Conservation (phyloP, 345 rosid species). For the Citrus reticulata region DNA sequence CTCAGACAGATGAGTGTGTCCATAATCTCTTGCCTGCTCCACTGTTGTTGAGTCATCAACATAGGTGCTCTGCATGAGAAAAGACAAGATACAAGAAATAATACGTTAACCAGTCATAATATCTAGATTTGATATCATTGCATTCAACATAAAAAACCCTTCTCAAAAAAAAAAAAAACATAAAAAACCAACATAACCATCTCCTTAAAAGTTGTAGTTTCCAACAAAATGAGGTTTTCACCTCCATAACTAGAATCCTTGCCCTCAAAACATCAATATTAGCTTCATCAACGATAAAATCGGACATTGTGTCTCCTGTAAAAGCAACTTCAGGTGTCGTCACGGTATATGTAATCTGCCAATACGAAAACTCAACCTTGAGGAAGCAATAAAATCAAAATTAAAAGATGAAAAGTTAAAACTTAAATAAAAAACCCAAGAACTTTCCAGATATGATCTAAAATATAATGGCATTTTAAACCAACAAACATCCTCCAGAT, state of each 20-base stretch:
- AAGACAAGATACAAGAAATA: background rate
- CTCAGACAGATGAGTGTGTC: constrained; percentile 88
- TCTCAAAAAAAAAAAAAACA: background rate
- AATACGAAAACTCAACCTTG: constrained; percentile 21
- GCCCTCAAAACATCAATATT: constrained; percentile 76
- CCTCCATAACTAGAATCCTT: constrained; percentile 89
- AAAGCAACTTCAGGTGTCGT: constrained; percentile 84
- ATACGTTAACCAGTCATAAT: background rate
- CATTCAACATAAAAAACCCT: too few relatives aligned
- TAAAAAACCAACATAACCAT: background rate
- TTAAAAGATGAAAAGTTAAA: background rate
- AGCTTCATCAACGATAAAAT: constrained; percentile 60
- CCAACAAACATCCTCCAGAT: background rate
- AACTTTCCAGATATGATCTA: background rate
- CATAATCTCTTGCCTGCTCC: constrained; percentile 91
- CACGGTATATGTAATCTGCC: constrained; percentile 68
- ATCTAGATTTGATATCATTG: background rate
- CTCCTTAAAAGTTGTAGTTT: background rate
- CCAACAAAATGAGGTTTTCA: constrained; percentile 15
- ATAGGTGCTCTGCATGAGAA: constrained; percentile 66
- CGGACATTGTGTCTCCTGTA: constrained; percentile 88
- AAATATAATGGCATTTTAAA: background rate
- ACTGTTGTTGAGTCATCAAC: constrained; percentile 56
- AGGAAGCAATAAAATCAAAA: constrained; percentile 1
- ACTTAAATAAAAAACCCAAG: background rate